Evolutionary conservation across 192 early-diverging fungal genomes (phyloP).

Genomic region (Coemansia javaensis): DNA sequence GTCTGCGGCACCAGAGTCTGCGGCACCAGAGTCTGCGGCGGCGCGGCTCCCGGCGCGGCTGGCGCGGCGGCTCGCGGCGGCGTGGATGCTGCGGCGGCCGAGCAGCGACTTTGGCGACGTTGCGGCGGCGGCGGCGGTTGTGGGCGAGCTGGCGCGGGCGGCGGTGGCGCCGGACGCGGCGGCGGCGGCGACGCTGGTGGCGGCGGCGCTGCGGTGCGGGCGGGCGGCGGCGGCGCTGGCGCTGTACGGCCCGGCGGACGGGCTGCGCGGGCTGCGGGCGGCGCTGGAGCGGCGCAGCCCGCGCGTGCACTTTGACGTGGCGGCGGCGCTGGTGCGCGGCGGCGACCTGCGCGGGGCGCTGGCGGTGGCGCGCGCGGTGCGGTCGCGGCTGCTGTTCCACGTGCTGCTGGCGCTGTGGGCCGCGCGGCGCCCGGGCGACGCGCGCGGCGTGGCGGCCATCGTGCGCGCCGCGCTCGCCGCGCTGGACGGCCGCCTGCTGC

Average conservation of each 20-base stretch:
- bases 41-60: not conserved
- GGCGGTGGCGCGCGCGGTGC: constrained; percentile 1
- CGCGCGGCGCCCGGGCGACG: not conserved
- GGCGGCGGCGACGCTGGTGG: constrained; percentile 8
- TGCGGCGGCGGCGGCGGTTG: not conserved
- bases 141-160: not conserved
- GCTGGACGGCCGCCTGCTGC: constrained; percentile 6
- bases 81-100: constrained; percentile 27
- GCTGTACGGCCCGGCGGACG: constrained; percentile 10
- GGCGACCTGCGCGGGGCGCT: constrained; percentile 3
- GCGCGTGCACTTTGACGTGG: constrained; percentile 21
- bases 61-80: not conserved
- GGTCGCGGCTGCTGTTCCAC: constrained; percentile 8
- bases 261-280: constrained; percentile 1
- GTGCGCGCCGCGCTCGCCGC: constrained; percentile 1
- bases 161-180: constrained; percentile 7
- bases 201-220: constrained; percentile 8
- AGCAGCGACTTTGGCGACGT: constrained; percentile 4
- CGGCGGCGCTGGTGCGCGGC: constrained; percentile 11
- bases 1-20: no score
- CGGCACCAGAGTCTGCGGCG: no score
- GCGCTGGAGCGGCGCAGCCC: constrained; percentile 2
- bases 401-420: constrained; percentile 15
- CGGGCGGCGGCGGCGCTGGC: not conserved
- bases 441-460: constrained; percentile 7